A percentile compares a stretch with the other conserved stretches of the same genome.
Conservation (phyloP, 2,329 filamentous ascomycete genomes). For the Diaporthe humulicola region DNA sequence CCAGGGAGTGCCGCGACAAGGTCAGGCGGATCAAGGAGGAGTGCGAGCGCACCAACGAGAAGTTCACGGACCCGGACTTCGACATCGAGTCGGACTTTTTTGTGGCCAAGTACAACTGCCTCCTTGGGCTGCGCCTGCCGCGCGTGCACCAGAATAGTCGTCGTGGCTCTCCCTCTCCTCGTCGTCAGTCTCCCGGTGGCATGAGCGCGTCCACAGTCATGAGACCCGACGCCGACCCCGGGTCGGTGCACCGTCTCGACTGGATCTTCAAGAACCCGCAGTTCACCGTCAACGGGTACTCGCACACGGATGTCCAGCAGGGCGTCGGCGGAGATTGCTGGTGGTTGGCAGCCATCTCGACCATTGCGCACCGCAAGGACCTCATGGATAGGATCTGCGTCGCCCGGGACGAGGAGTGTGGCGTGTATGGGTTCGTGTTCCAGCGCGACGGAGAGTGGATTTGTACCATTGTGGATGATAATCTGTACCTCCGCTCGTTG, state of each 20-base stretch:
- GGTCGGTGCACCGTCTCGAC: slow-evolving; percentile 58
- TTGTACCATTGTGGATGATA: slow-evolving; percentile 79
- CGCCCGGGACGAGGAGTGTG: slow-evolving; percentile 74
- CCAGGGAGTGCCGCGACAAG: slow-evolving; percentile 54
- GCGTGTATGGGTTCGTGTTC: slow-evolving; percentile 82
- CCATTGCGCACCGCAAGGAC: slow-evolving; percentile 74
- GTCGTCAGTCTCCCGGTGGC: neutral
- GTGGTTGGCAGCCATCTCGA: slow-evolving; percentile 78
- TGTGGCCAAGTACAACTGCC: slow-evolving; percentile 49
- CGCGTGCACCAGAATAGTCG: neutral
- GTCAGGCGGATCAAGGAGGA: slow-evolving; percentile 56
- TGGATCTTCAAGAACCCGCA: slow-evolving; percentile 58
- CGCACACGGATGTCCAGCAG: slow-evolving; percentile 58
- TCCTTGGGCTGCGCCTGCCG: slow-evolving; percentile 47
- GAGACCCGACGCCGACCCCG: slow-evolving; percentile 41
- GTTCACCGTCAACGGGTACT: slow-evolving; percentile 56
- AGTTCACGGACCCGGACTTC: slow-evolving; percentile 60
- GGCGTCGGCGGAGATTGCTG: slow-evolving; percentile 72
- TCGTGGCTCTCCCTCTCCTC: neutral
- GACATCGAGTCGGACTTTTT: slow-evolving; percentile 56
- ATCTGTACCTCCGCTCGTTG: slow-evolving; percentile 71
- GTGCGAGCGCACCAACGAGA: slow-evolving; percentile 59
- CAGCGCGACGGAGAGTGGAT: slow-evolving; percentile 80
- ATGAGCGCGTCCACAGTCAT: neutral
- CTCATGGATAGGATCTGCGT: slow-evolving; percentile 78